Evolutionary conservation across 176 grass and related monocot species (phyloP).

Genomic region (Aegilops sharonensis): DNA sequence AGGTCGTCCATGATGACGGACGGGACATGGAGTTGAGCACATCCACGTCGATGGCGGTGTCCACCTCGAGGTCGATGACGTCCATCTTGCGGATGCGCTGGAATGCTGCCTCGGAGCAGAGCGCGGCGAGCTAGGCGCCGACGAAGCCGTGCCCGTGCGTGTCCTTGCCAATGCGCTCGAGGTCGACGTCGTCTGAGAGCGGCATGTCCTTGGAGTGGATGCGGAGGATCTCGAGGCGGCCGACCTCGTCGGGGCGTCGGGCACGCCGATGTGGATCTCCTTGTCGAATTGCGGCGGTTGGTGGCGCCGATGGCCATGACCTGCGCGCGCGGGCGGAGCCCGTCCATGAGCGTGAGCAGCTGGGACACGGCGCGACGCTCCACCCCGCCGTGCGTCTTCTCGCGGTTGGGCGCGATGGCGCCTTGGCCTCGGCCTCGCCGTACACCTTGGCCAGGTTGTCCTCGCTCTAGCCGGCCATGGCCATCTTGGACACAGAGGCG

Average conservation of each 20-base stretch:
- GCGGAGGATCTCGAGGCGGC: slow-evolving; percentile 48
- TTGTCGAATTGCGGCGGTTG: slow-evolving; percentile 46
- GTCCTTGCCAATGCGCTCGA: slow-evolving; percentile 35
- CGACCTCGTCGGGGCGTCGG: slow-evolving; percentile 48
- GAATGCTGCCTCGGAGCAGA: slow-evolving; percentile 47
- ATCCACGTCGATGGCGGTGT: slow-evolving; percentile 35
- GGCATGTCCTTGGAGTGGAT: slow-evolving; percentile 53
- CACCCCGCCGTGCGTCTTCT: slow-evolving; percentile 60
- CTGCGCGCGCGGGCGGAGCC: slow-evolving; percentile 43
- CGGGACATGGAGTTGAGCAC: no score
- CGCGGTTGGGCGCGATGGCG: slow-evolving; percentile 42
- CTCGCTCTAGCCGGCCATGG: no score
- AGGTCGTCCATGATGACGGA: slow-evolving; percentile 8
- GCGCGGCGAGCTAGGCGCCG: slow-evolving; percentile 42
- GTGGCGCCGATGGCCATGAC: slow-evolving; percentile 52
- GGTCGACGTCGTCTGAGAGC: slow-evolving; percentile 30
- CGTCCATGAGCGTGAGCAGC: slow-evolving; percentile 46
- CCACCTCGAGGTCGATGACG: not conserved
- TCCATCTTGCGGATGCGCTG: slow-evolving; percentile 49
- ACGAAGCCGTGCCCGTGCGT: not conserved
- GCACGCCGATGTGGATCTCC: slow-evolving; percentile 44
- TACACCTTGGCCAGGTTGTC: no score
- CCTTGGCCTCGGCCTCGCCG: slow-evolving; percentile 23
- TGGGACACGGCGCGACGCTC: slow-evolving; percentile 40
- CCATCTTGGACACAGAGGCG: no score